A percentile compares a stretch with the other conserved stretches of the same genome.
These are phyloP conservation scores for Coniochaeta sp. DNA, from an alignment of 2,329 filamentous ascomycete genomes.

Conservation along the genomic window DNA sequence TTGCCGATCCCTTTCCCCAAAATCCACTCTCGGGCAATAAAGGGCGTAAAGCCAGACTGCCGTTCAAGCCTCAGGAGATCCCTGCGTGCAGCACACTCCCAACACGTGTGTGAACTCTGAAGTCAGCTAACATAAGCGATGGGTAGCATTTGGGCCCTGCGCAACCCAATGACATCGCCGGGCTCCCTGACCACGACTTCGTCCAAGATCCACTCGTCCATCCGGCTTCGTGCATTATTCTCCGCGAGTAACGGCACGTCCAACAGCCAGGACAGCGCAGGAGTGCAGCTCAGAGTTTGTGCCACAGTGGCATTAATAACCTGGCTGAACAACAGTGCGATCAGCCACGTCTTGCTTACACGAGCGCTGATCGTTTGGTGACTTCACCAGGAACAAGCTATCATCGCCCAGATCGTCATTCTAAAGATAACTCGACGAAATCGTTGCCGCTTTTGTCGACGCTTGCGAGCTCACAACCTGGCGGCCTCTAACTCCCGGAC, in stretches of 20 bases:
- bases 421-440: background rate
- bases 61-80: background rate
- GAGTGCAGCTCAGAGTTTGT: background rate
- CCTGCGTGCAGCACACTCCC: background rate
- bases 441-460: background rate
- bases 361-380: background rate
- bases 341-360: background rate
- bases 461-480: background rate
- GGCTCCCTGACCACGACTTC: background rate
- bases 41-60: background rate
- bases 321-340: no score
- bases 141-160: background rate
- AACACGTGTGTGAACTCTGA: background rate
- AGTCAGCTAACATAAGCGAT: background rate
- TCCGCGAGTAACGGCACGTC: background rate
- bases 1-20: background rate
- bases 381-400: background rate
- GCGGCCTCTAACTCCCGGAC: background rate
- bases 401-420: slow-evolving; percentile 1
- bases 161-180: slow-evolving; percentile 3
- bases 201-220: background rate
- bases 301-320: no score
- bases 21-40: background rate
- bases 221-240: background rate
- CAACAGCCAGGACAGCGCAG: no score